Evolutionary conservation across 164 flowering plant species (phyloP), one percentile per base, ranked within the genome.

Genomic region (Magnolia kwangsiensis): DNA sequence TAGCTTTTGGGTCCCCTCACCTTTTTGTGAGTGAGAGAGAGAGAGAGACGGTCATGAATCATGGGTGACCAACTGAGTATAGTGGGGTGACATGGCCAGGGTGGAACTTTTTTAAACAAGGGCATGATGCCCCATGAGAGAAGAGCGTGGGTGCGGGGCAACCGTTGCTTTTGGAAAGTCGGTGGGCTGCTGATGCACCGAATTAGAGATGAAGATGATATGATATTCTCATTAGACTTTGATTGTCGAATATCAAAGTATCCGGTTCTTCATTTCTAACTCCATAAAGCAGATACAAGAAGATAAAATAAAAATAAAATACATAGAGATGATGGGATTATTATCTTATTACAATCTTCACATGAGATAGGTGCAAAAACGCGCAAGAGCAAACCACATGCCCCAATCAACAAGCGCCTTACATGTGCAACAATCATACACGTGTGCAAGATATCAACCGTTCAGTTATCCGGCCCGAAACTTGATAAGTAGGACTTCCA

Each of bases 91-190:
- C 70, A 74, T 29, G 67, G 59, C 75, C 14, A 59, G 24, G 18
- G 19, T 29, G 19, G 13, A 14, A 55, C 59, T 55, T 61, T 72
- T 79, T 75, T 67, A 76, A 80, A 80, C 76, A 71, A 64, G 72
- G 65, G 78, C 69, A 76, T 67, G 76, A 80, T 80, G 79, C 76
- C 49, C 78, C 68, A 72, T 64, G 16, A 67, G 70, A 68, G 51
- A 50, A 68, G 76, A 45, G 71, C 51, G 67, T 72, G 69, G 71
- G 49, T 75, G 79, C 59, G 71, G 76, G 79, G 61, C 37, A 63
- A 19, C 71, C 80, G 61, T 50, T 63, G 13, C 29, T 67, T 74
- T 73, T 55, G 23, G 58, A 78, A 78, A 78, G 80, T 74, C 76
- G 76, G 73, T 78, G 80, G 65, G 27, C 23, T 69, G 76, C 67